Evolutionary conservation across 805 yeast genomes (phyloP).

Genomic region (Vanderwaltozyma polyspora): DNA sequence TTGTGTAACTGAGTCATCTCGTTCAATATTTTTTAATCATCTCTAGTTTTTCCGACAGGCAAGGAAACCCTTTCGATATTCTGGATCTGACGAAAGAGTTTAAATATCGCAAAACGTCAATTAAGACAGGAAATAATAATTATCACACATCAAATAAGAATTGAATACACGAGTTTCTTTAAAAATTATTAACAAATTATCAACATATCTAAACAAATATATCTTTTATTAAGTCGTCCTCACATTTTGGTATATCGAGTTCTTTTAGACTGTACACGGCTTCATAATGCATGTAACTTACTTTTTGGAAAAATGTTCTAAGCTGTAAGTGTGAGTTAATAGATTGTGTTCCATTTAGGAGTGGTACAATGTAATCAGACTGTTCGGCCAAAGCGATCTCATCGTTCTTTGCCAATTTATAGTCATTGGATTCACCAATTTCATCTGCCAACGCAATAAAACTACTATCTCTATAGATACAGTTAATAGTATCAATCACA

Average conservation of each 20-base stretch:
- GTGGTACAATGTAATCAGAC: conserved; percentile 17
- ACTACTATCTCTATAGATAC: conserved; percentile 33
- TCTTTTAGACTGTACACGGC: conserved; percentile 43
- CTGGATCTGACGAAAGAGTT: too few species aligned
- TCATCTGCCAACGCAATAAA: conserved; percentile 36
- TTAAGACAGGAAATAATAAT: too few species aligned
- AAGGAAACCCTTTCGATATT: too few species aligned
- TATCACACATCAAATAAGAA: too few species aligned
- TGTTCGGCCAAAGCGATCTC: conserved; percentile 14
- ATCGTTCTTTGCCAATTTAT: conserved; percentile 24
- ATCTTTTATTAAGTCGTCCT: conserved; percentile 49
- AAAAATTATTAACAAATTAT: too few species aligned
- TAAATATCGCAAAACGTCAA: too few species aligned
- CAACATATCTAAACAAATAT: too few species aligned
- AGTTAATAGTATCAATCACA: conserved; percentile 55
- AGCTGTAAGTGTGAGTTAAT: conserved; percentile 18
- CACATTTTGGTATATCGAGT: conserved; percentile 37
- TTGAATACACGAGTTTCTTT: too few species aligned
- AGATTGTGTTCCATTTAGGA: conserved; percentile 17
- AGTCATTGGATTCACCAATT: conserved; percentile 30
- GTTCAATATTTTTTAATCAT: conserved; percentile 10
- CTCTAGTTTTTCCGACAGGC: too few species aligned
- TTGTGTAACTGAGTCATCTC: not conserved
- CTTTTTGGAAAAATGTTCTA: conserved; percentile 17
- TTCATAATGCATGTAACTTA: conserved; percentile 24